Base-by-base conservation (phyloP, 208 protist species). In the Entamoeba histolytica region DNA sequence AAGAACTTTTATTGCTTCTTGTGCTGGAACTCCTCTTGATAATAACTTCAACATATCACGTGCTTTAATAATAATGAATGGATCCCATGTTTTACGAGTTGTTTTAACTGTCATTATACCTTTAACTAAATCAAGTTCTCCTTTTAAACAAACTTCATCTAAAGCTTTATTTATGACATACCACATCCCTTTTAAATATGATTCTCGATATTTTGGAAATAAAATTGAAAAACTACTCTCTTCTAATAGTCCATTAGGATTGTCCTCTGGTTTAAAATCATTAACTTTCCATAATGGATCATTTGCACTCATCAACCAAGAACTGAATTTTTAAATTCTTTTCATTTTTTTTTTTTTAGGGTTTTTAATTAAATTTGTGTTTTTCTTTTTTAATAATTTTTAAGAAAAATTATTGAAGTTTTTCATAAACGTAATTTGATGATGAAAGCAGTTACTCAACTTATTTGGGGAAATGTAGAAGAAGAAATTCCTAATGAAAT, bases 191-290 rank as follows among this genome's bases (percentile, higher is more conserved):
- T 97, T 97, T 44, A 99, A 97, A 96, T 99, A 99, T 87, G 96
- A 96, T 95, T 99, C 98, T 78, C 99, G 95, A 95, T 99, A 99
- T 94, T 97, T 97, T 31, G 98, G 98, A 94, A 99, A 99, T 14
- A 99, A 95, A 0, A 97, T 98, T 39, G 97, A 97, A 94, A 99
- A 99, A 19, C 97, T 98, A 3, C 96, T 98, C 92, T 99, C 97
- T 39, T 98, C 98, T 14, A 91, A 87, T 23, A 96, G 91, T 92
- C 5, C n/a, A 94, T 94, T 28, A 50, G 55, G 49, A 49, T 93
- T 95, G 44, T 95, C 94, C 5, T 94, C 93, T 28, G 93, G 55
- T 23, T 69, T 69, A 69, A 69, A 69, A 69, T 23, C 23, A 14
- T 14, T 69, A 14, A 69, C 17, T 69, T 14, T 69, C 55, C 55